Evolutionary conservation across 352 stramenopile genomes (phyloP).

Genomic region (Globisporangium solare): DNA sequence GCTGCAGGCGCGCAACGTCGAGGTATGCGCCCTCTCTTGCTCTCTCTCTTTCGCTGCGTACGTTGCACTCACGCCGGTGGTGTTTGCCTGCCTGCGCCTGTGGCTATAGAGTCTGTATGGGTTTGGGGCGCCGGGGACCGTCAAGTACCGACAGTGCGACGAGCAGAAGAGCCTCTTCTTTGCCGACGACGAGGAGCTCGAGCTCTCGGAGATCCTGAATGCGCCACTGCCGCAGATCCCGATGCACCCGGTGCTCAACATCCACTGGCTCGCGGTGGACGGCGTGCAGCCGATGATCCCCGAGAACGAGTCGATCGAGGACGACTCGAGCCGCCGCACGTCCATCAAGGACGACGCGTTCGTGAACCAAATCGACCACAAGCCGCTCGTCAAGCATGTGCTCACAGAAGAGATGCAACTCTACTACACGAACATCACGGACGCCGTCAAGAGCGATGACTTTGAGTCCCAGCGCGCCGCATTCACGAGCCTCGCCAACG

Average conservation of each 20-base stretch:
- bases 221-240: constrained; percentile 68
- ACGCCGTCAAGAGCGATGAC: constrained; percentile 73
- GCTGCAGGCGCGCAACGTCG: constrained; percentile 62
- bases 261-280: constrained; percentile 83
- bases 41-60: not conserved
- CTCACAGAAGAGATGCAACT: constrained; percentile 88
- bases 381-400: constrained; percentile 82
- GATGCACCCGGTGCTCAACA: constrained; percentile 60
- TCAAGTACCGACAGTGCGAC: constrained; percentile 60
- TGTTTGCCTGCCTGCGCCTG: not conserved
- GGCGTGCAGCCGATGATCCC: constrained; percentile 79
- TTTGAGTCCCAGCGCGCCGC: constrained; percentile 69
- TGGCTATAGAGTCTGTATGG: constrained; percentile 58
- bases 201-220: constrained; percentile 67
- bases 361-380: constrained; percentile 60
- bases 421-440: constrained; percentile 87
- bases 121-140: constrained; percentile 44
- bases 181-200: constrained; percentile 68
- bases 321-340: constrained; percentile 61
- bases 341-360: constrained; percentile 79
- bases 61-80: not conserved
- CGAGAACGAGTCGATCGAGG: constrained; percentile 77
- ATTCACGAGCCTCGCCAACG: constrained; percentile 70
- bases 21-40: constrained; percentile 26
- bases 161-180: constrained; percentile 61